These are phyloP conservation scores for Arthrobotrys conoides DNA, from an alignment of 2,329 filamentous ascomycete genomes.

Conservation along the genomic window DNA sequence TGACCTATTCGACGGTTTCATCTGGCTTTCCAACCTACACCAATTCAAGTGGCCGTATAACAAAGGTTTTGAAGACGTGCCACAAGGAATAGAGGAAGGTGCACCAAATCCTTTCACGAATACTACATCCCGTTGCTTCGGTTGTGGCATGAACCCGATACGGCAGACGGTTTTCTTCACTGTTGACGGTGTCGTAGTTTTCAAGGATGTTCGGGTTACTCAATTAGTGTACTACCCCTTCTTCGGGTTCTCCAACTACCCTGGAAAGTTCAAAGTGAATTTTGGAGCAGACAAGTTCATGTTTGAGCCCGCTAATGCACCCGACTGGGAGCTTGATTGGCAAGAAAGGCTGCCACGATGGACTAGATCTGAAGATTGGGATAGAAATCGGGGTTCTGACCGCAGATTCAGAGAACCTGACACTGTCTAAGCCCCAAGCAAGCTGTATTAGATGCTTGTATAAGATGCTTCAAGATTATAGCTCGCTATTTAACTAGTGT, in stretches of 20 bases:
- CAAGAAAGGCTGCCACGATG: too few species aligned
- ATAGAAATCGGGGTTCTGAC: too few species aligned
- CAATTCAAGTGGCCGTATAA: background rate
- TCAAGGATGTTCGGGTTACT: background rate
- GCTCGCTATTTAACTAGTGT: too few species aligned
- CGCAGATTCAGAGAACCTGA: background rate
- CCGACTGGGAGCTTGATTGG: background rate
- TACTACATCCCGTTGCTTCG: background rate
- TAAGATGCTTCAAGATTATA: too few species aligned
- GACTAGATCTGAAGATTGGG: too few species aligned
- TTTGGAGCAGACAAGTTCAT: conserved; percentile 36
- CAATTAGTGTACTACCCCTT: background rate
- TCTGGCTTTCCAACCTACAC: background rate
- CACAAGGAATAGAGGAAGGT: background rate
- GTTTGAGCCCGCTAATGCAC: conserved; percentile 29
- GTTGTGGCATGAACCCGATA: conserved; percentile 19
- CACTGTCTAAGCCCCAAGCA: background rate
- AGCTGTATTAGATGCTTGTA: background rate
- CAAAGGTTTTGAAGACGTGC: background rate
- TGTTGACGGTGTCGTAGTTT: background rate
- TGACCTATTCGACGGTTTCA: background rate
- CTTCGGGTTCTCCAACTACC: background rate
- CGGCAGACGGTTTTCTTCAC: conserved; percentile 11
- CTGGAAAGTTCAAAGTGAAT: conserved; percentile 11
- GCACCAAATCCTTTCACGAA: background rate